Percentiles rank a stretch among this genome's conserved stretches.
Evolutionary conservation across 768 basidiomycete species (phyloP).

Genomic region (Scleroderma citrinum): DNA sequence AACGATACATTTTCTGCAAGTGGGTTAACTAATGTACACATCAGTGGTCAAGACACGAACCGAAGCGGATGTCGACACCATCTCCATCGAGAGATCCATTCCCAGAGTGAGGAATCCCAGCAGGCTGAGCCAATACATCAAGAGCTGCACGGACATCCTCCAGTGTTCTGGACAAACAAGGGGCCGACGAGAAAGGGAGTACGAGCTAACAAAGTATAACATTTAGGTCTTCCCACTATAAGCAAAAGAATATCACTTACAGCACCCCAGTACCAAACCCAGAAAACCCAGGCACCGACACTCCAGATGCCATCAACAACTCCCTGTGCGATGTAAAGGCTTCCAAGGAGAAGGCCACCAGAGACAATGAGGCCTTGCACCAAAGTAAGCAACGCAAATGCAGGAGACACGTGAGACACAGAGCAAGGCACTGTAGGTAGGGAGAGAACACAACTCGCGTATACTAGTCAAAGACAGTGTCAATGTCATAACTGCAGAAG

Average conservation of each 20-base stretch:
- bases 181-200: constrained; percentile 28
- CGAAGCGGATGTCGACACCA: constrained; percentile 82
- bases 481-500: not conserved
- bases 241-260: not conserved
- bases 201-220: constrained; percentile 6
- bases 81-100: constrained; percentile 69
- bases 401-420: constrained; percentile 7
- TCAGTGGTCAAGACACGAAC: constrained; percentile 17
- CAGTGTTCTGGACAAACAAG: constrained; percentile 64
- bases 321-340: constrained; percentile 22
- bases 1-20: constrained; percentile 74
- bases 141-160: constrained; percentile 77
- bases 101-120: constrained; percentile 77
- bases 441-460: constrained; percentile 7
- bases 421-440: not conserved
- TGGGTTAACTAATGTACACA: not conserved
- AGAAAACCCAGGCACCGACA: constrained; percentile 21
- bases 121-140: constrained; percentile 72
- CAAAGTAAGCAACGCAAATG: constrained; percentile 13
- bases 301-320: constrained; percentile 26
- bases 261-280: constrained; percentile 27
- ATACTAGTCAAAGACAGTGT: constrained; percentile 12
- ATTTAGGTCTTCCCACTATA: not conserved
- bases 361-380: constrained; percentile 82
- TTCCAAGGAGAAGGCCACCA: constrained; percentile 72